Conservation (phyloP, 2,329 filamentous ascomycete genomes). For the Talaromyces sp. region DNA sequence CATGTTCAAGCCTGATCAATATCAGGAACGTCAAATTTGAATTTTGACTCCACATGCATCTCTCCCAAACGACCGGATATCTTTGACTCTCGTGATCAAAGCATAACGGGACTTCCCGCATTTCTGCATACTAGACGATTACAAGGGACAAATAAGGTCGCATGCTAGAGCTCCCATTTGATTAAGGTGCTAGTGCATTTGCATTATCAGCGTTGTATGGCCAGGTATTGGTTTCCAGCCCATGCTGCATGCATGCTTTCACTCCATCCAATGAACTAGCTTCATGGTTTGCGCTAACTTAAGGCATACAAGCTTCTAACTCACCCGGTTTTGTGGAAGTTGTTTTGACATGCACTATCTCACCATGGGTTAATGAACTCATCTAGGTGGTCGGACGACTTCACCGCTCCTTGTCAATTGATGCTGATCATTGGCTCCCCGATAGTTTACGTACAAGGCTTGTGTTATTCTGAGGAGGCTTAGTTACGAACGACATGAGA, state of each 20-base stretch:
- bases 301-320: not conserved
- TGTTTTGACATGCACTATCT: constrained; percentile 9
- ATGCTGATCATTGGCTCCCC: not conserved
- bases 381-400: not conserved
- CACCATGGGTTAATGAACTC: not conserved
- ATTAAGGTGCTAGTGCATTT: constrained; percentile 27
- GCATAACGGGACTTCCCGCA: constrained; percentile 34
- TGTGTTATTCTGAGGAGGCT: not conserved
- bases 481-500: not conserved
- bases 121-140: constrained; percentile 27
- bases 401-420: constrained; percentile 13
- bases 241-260: constrained; percentile 14
- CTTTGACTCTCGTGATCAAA: constrained; percentile 39
- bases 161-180: constrained; percentile 22
- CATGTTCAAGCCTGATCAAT: not conserved
- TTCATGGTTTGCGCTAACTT: constrained; percentile 6
- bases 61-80: constrained; percentile 35
- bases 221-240: constrained; percentile 17
- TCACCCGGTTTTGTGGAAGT: constrained; percentile 1
- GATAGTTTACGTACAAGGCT: not conserved
- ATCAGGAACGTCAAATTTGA: constrained; percentile 38
- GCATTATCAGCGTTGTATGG: constrained; percentile 14
- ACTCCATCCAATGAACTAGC: constrained; percentile 17
- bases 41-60: constrained; percentile 36
- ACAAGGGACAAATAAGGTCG: constrained; percentile 34